A percentile compares a stretch with the other conserved stretches of the same genome.
These are phyloP conservation scores for Suillus tomentosus DNA, from an alignment of 768 basidiomycete species.

Conservation along the genomic window DNA sequence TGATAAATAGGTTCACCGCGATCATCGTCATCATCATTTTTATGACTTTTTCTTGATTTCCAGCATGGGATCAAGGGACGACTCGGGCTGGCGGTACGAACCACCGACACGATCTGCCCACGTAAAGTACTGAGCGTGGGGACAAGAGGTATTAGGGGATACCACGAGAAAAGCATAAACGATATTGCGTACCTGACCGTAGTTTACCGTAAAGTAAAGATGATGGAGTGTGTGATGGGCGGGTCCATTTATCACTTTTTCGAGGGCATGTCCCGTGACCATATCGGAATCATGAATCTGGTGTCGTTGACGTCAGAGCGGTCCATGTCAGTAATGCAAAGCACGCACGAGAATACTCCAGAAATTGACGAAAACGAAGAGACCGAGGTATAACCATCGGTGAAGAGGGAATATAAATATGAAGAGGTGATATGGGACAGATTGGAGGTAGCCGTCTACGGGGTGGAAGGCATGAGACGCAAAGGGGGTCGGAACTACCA, in stretches of 20 bases:
- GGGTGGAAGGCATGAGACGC: slow-evolving; percentile 98
- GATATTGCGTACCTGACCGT: slow-evolving; percentile 68
- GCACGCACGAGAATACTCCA: slow-evolving; percentile 88
- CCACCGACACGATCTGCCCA: slow-evolving; percentile 85
- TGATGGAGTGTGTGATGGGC: slow-evolving; percentile 98
- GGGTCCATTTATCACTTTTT: slow-evolving; percentile 94
- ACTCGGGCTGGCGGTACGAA: slow-evolving; percentile 88
- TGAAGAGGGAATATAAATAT: slow-evolving; percentile 90
- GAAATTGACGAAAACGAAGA: slow-evolving; percentile 91
- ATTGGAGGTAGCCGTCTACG: slow-evolving; percentile 92
- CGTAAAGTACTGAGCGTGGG: slow-evolving; percentile 81
- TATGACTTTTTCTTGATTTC: slow-evolving; percentile 42
- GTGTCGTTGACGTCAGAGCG: slow-evolving; percentile 2
- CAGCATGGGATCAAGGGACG: slow-evolving; percentile 81
- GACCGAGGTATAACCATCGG: slow-evolving; percentile 75
- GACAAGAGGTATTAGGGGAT: slow-evolving; percentile 14
- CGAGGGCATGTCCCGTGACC: slow-evolving; percentile 88
- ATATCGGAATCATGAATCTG: slow-evolving; percentile 99
- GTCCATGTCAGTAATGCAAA: background rate
- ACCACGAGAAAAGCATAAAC: slow-evolving; percentile 11
- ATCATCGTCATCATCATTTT: slow-evolving; percentile 5
- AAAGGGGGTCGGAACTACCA: slow-evolving; percentile 91
- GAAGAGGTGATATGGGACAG: slow-evolving; percentile 93
- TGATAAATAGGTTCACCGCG: background rate
- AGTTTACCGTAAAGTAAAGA: slow-evolving; percentile 95